Percentiles rank a stretch among this genome's conserved stretches.
phyloP scores from a whole-genome alignment of 1,139 yeast genomes.

The Sugiyamaella xylanicola region DNA sequence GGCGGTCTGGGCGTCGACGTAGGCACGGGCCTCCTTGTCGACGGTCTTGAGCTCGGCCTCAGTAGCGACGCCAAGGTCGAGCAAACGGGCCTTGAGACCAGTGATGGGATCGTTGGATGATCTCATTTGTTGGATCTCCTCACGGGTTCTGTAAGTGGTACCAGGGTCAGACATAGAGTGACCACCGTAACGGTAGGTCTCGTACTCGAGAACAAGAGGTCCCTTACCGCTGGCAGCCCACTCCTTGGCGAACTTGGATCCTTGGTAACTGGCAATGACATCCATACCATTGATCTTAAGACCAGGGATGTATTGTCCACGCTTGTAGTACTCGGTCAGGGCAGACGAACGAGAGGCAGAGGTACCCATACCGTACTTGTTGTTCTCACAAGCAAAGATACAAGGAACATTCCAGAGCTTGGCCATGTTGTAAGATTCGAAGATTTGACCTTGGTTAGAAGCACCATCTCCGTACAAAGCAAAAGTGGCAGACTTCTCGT shows the following conservation, averaged over 20 bases:
- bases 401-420: constrained; percentile 97
- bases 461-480: constrained; percentile 98
- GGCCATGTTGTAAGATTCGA: constrained; percentile 98
- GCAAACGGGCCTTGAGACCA: constrained; percentile 83
- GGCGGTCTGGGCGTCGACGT: constrained; percentile 92
- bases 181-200: constrained; percentile 99
- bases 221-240: constrained; percentile 95
- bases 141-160: constrained; percentile 99
- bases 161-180: constrained; percentile 99
- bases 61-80: constrained; percentile 81
- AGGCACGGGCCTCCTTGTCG: constrained; percentile 94
- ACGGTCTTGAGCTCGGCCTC: constrained; percentile 93
- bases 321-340: constrained; percentile 93
- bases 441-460: constrained; percentile 98
- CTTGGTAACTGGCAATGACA: constrained; percentile 91
- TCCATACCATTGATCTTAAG: constrained; percentile 99
- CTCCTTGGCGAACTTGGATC: constrained; percentile 94
- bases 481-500: constrained; percentile 75
- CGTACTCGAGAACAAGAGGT: constrained; percentile 93
- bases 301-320: constrained; percentile 99
- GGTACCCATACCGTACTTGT: constrained; percentile 99
- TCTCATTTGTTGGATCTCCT: constrained; percentile 99
- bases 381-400: constrained; percentile 95
- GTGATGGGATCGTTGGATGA: constrained; percentile 97
- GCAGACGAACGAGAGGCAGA: constrained; percentile 97